A percentile compares a stretch with the other conserved stretches of the same genome.
Conservation (phyloP, 768 basidiomycete species). For the Rhodosporidiobolus sp. region DNA sequence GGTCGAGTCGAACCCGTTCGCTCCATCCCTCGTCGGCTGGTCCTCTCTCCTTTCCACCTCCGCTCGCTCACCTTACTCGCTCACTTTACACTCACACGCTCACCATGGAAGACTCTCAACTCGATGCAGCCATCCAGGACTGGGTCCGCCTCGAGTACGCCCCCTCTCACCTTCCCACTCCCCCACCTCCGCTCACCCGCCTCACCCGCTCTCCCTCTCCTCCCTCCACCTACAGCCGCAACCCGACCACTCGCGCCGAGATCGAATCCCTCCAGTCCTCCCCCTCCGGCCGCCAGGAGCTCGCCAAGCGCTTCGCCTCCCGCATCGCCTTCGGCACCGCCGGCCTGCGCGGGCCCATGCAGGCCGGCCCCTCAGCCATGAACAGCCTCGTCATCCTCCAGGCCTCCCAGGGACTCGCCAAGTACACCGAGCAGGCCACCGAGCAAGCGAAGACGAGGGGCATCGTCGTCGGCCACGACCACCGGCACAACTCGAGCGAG, state of each 20-base stretch:
- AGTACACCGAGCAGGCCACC: slow-evolving; percentile 21
- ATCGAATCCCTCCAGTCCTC: slow-evolving; percentile 40
- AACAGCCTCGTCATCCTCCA: slow-evolving; percentile 63
- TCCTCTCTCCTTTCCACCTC: too few species aligned
- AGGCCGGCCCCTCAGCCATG: slow-evolving; percentile 87
- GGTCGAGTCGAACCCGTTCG: too few species aligned
- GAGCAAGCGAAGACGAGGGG: slow-evolving; percentile 58
- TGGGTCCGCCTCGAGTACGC: slow-evolving; percentile 33
- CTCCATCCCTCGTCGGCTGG: too few species aligned
- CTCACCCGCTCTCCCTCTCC: not conserved
- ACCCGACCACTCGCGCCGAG: slow-evolving; percentile 44
- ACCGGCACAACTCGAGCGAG: slow-evolving; percentile 70
- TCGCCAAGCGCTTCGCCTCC: slow-evolving; percentile 43
- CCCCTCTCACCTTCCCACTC: not conserved
- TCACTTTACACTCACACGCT: not conserved
- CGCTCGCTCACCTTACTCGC: not conserved
- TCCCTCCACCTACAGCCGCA: slow-evolving; percentile 30
- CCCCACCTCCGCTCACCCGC: not conserved
- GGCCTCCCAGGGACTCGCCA: slow-evolving; percentile 38
- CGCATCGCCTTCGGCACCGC: slow-evolving; percentile 87
- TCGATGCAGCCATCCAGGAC: slow-evolving; percentile 8
- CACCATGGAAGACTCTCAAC: not conserved
- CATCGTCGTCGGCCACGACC: slow-evolving; percentile 80
- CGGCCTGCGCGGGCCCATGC: slow-evolving; percentile 79
- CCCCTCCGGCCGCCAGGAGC: slow-evolving; percentile 32